Conservation (phyloP, 2,329 filamentous ascomycete genomes). For the Fusarium subtropicale region DNA sequence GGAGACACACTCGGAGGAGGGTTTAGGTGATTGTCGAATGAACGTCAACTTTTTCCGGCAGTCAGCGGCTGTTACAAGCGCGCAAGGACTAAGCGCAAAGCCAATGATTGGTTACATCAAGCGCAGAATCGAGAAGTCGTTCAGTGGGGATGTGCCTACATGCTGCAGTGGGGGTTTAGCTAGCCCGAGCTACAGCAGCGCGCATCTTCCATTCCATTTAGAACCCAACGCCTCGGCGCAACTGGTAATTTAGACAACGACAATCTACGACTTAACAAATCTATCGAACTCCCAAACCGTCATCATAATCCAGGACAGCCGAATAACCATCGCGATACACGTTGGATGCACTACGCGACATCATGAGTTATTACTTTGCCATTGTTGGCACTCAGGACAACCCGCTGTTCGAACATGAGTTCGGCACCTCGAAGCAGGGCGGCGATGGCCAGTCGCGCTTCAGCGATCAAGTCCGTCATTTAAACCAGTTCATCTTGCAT, state of each 20-base stretch:
- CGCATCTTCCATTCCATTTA: constrained; percentile 8
- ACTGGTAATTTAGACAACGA: not conserved
- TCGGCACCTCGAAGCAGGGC: constrained; percentile 95
- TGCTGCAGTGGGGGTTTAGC: constrained; percentile 8
- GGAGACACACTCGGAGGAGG: constrained; percentile 20
- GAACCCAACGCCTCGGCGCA: not conserved
- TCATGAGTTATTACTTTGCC: constrained; percentile 98
- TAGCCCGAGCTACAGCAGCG: not conserved
- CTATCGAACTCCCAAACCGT: not conserved
- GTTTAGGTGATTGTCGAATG: constrained; percentile 35
- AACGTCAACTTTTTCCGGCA: constrained; percentile 43
- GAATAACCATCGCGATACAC: not conserved
- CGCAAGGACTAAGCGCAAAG: constrained; percentile 11
- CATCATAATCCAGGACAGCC: not conserved
- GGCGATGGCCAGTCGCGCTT: constrained; percentile 93
- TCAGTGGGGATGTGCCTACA: constrained; percentile 10
- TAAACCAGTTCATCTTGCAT: constrained; percentile 98
- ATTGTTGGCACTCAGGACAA: constrained; percentile 97
- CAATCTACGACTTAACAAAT: constrained; percentile 1
- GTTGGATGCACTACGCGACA: constrained; percentile 50
- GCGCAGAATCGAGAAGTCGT: constrained; percentile 38
- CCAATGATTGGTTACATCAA: constrained; percentile 30
- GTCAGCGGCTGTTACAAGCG: constrained; percentile 33
- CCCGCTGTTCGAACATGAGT: constrained; percentile 95
- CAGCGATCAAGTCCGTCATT: constrained; percentile 85